phyloP scores from a whole-genome alignment of 306 rosid genomes.

The Styphnolobium japonicum region DNA sequence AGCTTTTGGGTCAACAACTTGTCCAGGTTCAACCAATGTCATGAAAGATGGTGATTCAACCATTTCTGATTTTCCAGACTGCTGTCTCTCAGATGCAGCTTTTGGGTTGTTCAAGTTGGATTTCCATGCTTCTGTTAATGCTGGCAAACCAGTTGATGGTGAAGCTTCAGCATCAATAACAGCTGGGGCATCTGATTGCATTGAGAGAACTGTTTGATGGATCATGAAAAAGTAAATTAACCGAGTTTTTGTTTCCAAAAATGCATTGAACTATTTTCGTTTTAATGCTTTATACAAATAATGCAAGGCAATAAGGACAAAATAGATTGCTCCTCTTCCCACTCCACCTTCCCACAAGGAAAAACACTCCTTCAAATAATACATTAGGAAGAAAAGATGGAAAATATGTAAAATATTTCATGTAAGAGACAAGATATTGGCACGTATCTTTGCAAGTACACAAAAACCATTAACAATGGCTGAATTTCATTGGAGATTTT shows the following conservation, averaged over 20 bases:
- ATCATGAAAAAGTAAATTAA: slow-evolving; percentile 26
- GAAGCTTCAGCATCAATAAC: slow-evolving; percentile 42
- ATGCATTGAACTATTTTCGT: background rate
- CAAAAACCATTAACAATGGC: background rate
- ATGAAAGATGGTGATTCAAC: slow-evolving; percentile 82
- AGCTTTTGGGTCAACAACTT: slow-evolving; percentile 30
- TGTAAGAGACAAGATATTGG: background rate
- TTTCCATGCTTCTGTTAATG: slow-evolving; percentile 30
- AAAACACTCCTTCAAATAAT: background rate
- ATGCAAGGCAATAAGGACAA: background rate
- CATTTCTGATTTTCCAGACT: slow-evolving; percentile 52
- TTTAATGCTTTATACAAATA: background rate
- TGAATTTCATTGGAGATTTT: background rate
- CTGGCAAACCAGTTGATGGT: slow-evolving; percentile 25
- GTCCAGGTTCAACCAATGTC: slow-evolving; percentile 64
- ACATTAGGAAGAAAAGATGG: background rate
- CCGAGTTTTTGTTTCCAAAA: background rate
- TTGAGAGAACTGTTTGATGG: slow-evolving; percentile 64
- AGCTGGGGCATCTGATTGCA: slow-evolving; percentile 63
- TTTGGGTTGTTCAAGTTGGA: slow-evolving; percentile 30
- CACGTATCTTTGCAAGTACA: background rate
- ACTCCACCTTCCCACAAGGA: background rate
- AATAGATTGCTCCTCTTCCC: background rate
- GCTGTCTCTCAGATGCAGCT: slow-evolving; percentile 37
- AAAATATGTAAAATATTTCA: background rate